Evolutionary conservation across 345 rosid genomes (phyloP).

Genomic region (Limnanthes douglasii): DNA sequence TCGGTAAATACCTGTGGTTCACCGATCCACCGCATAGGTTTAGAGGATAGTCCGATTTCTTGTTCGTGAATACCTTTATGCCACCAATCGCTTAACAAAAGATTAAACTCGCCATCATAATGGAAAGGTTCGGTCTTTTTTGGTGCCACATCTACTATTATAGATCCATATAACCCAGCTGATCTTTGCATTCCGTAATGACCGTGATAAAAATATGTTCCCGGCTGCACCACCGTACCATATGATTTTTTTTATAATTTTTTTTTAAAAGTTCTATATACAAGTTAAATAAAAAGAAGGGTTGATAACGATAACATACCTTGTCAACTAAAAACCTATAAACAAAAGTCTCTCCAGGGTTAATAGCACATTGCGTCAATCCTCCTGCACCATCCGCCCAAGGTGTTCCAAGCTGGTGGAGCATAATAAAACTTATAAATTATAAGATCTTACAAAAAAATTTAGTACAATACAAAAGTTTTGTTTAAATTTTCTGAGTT

Average conservation of each 20-base stretch:
- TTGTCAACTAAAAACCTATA: conserved; percentile 61
- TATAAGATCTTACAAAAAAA: neutral
- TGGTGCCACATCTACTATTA: conserved; percentile 39
- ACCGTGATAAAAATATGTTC: conserved; percentile 80
- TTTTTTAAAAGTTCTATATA: neutral
- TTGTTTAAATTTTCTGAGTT: too few relatives aligned
- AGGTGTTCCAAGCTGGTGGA: conserved; percentile 49
- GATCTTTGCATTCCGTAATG: conserved; percentile 87
- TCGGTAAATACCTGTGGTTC: conserved; percentile 87
- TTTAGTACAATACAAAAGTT: too few relatives aligned
- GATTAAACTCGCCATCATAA: conserved; percentile 47
- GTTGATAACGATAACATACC: conserved; percentile 28
- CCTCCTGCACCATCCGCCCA: conserved; percentile 93
- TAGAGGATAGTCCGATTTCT: conserved; percentile 59
- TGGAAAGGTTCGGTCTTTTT: conserved; percentile 45
- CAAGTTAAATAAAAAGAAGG: neutral
- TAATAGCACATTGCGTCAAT: conserved; percentile 56
- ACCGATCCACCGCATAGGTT: conserved; percentile 60
- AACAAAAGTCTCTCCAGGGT: conserved; percentile 60
- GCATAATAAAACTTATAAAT: neutral
- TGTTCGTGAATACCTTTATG: conserved; percentile 42
- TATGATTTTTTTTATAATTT: neutral
- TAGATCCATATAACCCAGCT: conserved; percentile 56
- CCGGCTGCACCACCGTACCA: conserved; percentile 33
- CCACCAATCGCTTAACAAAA: conserved; percentile 83